A percentile compares a stretch with the other conserved stretches of the same genome.
Evolutionary conservation across 345 rosid species (phyloP).

Genomic region (Diplotaxis tenuifolia): DNA sequence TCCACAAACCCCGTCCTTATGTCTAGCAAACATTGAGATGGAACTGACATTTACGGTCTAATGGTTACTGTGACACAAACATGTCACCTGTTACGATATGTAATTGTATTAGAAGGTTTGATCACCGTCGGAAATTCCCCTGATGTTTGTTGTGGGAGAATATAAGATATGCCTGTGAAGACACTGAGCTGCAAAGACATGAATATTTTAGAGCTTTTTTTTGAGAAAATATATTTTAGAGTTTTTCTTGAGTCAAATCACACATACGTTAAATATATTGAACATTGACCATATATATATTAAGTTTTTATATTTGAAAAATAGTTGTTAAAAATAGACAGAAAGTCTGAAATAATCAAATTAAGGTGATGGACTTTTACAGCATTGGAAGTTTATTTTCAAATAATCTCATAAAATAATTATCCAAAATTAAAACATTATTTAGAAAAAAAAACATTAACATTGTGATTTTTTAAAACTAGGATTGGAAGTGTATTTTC

Average conservation of each 20-base stretch:
- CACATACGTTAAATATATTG: neutral
- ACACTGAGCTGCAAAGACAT: neutral
- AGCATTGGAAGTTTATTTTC: no score
- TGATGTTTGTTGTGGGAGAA: neutral
- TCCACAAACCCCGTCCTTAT: neutral
- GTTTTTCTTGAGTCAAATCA: neutral
- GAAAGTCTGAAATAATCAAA: neutral
- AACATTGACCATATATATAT: neutral
- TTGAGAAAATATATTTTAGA: neutral
- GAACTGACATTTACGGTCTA: neutral
- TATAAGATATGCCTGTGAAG: neutral
- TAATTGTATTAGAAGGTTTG: neutral
- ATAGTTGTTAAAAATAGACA: neutral
- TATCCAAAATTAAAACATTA: neutral
- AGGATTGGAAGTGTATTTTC: neutral
- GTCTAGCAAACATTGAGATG: neutral
- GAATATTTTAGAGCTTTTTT: no score
- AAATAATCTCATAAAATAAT: neutral
- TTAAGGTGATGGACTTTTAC: neutral
- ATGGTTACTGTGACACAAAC: neutral
- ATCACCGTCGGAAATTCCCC: neutral
- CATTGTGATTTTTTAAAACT: neutral
- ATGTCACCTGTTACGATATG: neutral
- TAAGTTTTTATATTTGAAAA: neutral
- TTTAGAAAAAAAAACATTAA: no score